Conservation (phyloP, 1,284 basidiomycete genomes). For the Cryptococcus depauperatus region DNA sequence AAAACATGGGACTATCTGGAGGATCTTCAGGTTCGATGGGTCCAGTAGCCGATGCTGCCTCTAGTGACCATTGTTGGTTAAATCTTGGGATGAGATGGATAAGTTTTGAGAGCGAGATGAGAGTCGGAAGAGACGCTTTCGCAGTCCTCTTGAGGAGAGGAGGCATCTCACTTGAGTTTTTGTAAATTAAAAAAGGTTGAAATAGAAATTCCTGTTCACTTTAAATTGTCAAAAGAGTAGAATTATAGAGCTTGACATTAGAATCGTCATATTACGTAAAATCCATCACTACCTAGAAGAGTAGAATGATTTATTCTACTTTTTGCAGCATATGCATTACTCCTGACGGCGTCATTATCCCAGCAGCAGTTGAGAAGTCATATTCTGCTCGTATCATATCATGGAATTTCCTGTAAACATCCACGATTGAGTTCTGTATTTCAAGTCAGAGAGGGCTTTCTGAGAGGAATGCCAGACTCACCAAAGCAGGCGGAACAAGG, state of each 20-base stretch:
- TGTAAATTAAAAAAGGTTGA: too few species aligned
- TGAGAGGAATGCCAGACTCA: constrained; percentile 16
- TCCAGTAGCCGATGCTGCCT: constrained; percentile 1
- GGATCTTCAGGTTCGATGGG: constrained; percentile 34
- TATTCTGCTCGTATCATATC: constrained; percentile 48
- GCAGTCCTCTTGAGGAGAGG: constrained; percentile 5
- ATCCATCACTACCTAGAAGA: too few species aligned
- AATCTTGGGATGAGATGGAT: constrained; percentile 23
- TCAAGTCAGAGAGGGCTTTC: not conserved
- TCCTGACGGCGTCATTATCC: constrained; percentile 39
- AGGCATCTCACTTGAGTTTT: constrained; percentile 9
- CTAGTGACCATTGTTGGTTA: constrained; percentile 7
- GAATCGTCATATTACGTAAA: not conserved
- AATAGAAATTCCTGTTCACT: too few species aligned
- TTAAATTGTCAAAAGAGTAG: too few species aligned
- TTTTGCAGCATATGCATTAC: constrained; percentile 29
- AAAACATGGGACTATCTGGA: constrained; percentile 47
- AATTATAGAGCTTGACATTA: not conserved
- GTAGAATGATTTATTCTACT: too few species aligned
- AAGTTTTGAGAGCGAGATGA: constrained; percentile 35
- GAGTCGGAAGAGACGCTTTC: constrained; percentile 21
- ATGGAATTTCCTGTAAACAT: constrained; percentile 63
- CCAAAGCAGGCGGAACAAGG: constrained; percentile 64
- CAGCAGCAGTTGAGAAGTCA: constrained; percentile 44
- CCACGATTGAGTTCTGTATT: constrained; percentile 54